A percentile compares a stretch with the other conserved stretches of the same genome.
Conservation (phyloP, 805 yeast species). For the Wickerhamomyces subpelliculosus region DNA sequence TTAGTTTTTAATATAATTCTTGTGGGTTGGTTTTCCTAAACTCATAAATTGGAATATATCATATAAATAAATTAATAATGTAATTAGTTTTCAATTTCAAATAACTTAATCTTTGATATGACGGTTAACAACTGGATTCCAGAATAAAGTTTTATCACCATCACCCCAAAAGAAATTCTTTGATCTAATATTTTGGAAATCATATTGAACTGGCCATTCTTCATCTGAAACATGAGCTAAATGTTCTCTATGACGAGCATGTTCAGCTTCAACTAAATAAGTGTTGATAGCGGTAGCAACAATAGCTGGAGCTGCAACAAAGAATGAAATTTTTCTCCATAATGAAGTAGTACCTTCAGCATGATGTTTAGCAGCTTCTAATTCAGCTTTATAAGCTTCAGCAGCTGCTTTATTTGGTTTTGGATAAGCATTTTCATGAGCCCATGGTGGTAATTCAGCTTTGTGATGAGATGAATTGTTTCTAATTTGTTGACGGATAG, state of each 20-base stretch:
- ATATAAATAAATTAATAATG: no score
- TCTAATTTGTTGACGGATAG: constrained; percentile 1
- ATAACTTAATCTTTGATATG: constrained; percentile 38
- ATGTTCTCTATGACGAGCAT: constrained; percentile 85
- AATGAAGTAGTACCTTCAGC: constrained; percentile 65
- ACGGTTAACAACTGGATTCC: constrained; percentile 92
- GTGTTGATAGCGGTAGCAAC: constrained; percentile 73
- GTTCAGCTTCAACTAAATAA: constrained; percentile 75
- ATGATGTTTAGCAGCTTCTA: constrained; percentile 69
- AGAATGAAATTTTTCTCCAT: constrained; percentile 82
- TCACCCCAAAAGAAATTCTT: constrained; percentile 97
- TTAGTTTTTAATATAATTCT: no score
- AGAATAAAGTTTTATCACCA: constrained; percentile 95
- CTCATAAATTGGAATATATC: no score
- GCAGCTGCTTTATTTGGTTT: constrained; percentile 38
- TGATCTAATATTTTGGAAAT: constrained; percentile 83
- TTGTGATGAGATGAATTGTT: constrained; percentile 17
- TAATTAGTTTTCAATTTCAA: no score
- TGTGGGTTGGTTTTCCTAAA: no score
- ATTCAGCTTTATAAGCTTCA: constrained; percentile 55
- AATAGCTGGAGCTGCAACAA: constrained; percentile 80
- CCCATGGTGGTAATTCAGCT: constrained; percentile 34
- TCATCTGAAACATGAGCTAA: constrained; percentile 65
- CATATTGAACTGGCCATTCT: constrained; percentile 90
- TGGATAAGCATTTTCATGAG: constrained; percentile 42